Conservation (phyloP, 805 yeast species). For the Yamadazyma paraphyllophila region DNA sequence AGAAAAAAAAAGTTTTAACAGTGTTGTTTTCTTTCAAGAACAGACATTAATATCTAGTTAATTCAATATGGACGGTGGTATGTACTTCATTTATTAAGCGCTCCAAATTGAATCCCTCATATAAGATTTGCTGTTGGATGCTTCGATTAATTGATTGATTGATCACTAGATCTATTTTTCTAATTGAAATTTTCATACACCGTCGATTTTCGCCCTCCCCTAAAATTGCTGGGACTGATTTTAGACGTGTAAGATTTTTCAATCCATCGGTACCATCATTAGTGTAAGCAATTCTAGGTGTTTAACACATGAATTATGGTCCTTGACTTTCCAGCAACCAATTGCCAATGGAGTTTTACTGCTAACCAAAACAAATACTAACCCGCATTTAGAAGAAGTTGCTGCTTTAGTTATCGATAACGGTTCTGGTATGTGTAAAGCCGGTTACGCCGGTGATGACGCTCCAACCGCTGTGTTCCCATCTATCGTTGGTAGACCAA, state of each 20-base stretch:
- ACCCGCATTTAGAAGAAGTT: conserved; percentile 40
- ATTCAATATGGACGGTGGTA: conserved; percentile 60
- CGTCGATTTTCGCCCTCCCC: conserved; percentile 5
- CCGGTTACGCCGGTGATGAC: conserved; percentile 99
- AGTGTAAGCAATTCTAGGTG: too few species aligned
- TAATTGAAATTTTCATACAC: neutral
- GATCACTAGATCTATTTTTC: neutral
- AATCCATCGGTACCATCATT: neutral
- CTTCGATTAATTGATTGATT: conserved; percentile 10
- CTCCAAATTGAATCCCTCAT: neutral
- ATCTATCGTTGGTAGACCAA: conserved; percentile 99
- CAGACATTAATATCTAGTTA: conserved; percentile 6
- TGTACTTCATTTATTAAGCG: conserved; percentile 24
- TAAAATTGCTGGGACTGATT: neutral
- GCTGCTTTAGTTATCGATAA: conserved; percentile 87
- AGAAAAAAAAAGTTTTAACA: conserved; percentile 9
- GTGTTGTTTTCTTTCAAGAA: conserved; percentile 10
- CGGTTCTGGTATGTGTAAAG: conserved; percentile 99
- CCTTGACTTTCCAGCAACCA: too few species aligned
- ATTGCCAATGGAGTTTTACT: too few species aligned
- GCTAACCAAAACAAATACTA: conserved; percentile 15
- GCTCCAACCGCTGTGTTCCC: conserved; percentile 99
- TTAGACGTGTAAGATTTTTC: conserved; percentile 1
- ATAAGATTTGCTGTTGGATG: neutral
- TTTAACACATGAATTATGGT: too few species aligned